Evolutionary conservation across 1,139 yeast species (phyloP), one percentile per base, ranked within the genome.

Genomic region (Sugiyamaella xylanicola): DNA sequence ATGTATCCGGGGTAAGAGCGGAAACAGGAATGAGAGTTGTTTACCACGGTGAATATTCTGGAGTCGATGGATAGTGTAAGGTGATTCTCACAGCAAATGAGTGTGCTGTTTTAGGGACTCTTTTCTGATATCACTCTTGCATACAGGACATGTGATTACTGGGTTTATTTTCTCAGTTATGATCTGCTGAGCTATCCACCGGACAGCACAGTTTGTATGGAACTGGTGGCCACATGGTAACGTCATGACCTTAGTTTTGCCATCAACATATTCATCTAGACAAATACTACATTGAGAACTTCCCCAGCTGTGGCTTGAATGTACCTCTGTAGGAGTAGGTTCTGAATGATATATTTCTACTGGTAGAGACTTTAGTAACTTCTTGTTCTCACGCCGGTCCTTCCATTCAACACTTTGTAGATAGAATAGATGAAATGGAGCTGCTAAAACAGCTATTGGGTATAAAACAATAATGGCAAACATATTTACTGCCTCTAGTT

Each of bases 171-270:
- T 19, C 44, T 32, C 40, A 16, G 35, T 4, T 58, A 68, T 67
- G 58, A 72, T 69, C 29, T 71, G 68, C 37, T 64, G 61, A 2
- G 72, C 63, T 7, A 74, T 67, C 79, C 79, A 76, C 25, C 70
- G 68, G 15, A 73, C 63, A 35, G 76, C 72, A 61, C 79, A 76
- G n/a, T 62, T 66, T 7, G 65, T 65, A 58, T 76, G 80, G 63
- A 73, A 76, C 59, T 74, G 77, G 61, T 76, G 79, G 9, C 70
- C 70, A 57, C 79, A 76, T 1, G 79, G 79, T 29, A 76, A 64
- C 22, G 67, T 65, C 75, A 74, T 68, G 29, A 75, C 71, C 40
- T 60, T 63, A 29, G 68, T 61, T 40, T 65, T 68, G 13, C 72
- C 73, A 13, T 67, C 63, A 8, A 62, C 65, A 55, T 72, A 75